Conservation (phyloP, 1,284 basidiomycete species). For the Trichosporon sp. region DNA sequence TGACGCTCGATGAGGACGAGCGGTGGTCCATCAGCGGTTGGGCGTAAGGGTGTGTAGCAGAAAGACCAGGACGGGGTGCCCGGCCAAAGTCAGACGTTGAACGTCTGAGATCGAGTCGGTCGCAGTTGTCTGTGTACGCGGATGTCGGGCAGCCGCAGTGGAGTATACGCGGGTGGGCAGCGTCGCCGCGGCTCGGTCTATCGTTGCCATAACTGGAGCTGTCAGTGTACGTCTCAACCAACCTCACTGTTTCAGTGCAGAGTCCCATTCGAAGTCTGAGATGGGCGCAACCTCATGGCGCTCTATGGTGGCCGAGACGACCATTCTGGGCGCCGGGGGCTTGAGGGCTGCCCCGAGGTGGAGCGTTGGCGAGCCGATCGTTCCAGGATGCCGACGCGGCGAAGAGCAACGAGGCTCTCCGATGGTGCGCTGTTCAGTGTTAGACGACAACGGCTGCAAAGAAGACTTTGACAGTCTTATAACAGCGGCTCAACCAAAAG, state of each 20-base stretch:
- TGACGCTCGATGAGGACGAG: background rate
- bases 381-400: background rate
- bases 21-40: background rate
- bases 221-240: background rate
- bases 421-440: background rate
- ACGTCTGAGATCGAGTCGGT: background rate
- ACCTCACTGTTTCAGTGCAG: background rate
- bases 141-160: background rate
- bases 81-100: background rate
- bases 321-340: background rate
- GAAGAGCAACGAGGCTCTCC: background rate
- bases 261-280: background rate
- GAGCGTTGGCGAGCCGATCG: background rate
- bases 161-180: background rate
- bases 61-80: background rate
- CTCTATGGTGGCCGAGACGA: background rate
- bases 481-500: background rate
- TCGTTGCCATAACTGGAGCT: background rate
- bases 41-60: background rate
- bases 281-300: background rate
- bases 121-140: background rate
- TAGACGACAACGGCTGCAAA: background rate
- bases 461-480: background rate
- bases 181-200: background rate
- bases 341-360: background rate